Percentiles rank a stretch among this genome's conserved stretches.
Evolutionary conservation across 73 alveolate genomes (phyloP).

Genomic region (Uronychia setigera): DNA sequence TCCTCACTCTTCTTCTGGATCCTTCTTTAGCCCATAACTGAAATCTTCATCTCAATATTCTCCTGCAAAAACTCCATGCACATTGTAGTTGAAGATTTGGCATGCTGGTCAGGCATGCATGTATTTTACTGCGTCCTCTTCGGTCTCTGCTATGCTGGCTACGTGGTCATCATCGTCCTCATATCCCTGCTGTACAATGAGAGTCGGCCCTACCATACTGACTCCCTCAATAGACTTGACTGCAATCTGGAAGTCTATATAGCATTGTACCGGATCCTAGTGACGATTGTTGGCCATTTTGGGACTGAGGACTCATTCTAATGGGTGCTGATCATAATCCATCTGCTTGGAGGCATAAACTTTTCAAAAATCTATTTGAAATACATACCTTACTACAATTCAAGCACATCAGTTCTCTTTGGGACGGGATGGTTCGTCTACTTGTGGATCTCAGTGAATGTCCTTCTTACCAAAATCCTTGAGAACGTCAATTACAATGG

Average conservation of each 20-base stretch:
- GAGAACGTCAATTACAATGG: conserved; percentile 47
- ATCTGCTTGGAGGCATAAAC: conserved; percentile 31
- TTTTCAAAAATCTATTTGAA: conserved; percentile 44
- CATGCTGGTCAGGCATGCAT: conserved; percentile 57
- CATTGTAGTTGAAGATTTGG: conserved; percentile 24
- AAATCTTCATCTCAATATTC: conserved; percentile 37
- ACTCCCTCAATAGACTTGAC: conserved; percentile 46
- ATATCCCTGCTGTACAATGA: conserved; percentile 50
- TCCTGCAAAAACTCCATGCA: conserved; percentile 20
- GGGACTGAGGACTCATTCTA: conserved; percentile 40
- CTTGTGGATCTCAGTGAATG: conserved; percentile 40
- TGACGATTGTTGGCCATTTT: conserved; percentile 13
- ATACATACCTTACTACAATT: conserved; percentile 30
- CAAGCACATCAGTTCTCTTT: conserved; percentile 8
- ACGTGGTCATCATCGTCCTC: conserved; percentile 20
- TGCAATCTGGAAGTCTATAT: conserved; percentile 42
- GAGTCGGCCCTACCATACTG: conserved; percentile 55
- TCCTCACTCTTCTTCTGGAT: conserved; percentile 48
- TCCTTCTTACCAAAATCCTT: conserved; percentile 17
- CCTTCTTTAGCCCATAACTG: conserved; percentile 43
- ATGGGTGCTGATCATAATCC: conserved; percentile 42
- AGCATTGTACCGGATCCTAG: conserved; percentile 29
- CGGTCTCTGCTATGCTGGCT: conserved; percentile 13
- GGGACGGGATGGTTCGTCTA: conserved; percentile 45
- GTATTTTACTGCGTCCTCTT: conserved; percentile 38